Conservation (phyloP, 179 eudicot species). For the Carnegiea gigantea region DNA sequence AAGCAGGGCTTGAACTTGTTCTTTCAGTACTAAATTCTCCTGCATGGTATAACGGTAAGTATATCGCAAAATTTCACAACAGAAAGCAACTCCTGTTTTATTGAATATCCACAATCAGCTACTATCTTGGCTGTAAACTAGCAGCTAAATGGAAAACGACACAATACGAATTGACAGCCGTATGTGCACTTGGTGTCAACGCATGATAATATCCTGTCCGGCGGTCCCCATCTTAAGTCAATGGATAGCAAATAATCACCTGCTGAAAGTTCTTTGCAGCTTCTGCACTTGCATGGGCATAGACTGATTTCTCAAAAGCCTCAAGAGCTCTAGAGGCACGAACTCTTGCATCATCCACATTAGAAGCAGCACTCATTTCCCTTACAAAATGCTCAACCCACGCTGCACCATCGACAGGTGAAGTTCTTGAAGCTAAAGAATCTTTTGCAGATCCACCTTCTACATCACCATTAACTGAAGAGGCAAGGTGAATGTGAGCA, state of each 20-base stretch:
- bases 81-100: neutral
- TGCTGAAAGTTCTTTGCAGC: slow-evolving; percentile 36
- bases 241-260: slow-evolving; percentile 25
- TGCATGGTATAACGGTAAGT: slow-evolving; percentile 20
- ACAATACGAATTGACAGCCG: slow-evolving; percentile 9
- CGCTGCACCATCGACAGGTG: slow-evolving; percentile 34
- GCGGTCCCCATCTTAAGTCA: neutral
- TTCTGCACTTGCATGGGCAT: slow-evolving; percentile 32
- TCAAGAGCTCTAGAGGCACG: slow-evolving; percentile 50
- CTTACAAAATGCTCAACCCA: slow-evolving; percentile 52
- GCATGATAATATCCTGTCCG: neutral
- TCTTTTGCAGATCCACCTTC: slow-evolving; percentile 27
- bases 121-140: neutral
- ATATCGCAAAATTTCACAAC: neutral
- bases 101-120: neutral
- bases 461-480: slow-evolving; percentile 24
- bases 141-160: neutral
- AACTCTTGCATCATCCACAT: slow-evolving; percentile 45
- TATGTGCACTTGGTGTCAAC: neutral
- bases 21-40: slow-evolving; percentile 38
- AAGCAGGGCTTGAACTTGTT: slow-evolving; percentile 35
- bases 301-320: slow-evolving; percentile 42
- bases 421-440: slow-evolving; percentile 20
- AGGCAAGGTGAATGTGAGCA: slow-evolving; percentile 2
- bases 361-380: slow-evolving; percentile 44